A percentile compares a stretch with the other conserved stretches of the same genome.
Evolutionary conservation across 2,329 filamentous ascomycete species (phyloP).

Genomic region (Clarireedia homoeocarpa): DNA sequence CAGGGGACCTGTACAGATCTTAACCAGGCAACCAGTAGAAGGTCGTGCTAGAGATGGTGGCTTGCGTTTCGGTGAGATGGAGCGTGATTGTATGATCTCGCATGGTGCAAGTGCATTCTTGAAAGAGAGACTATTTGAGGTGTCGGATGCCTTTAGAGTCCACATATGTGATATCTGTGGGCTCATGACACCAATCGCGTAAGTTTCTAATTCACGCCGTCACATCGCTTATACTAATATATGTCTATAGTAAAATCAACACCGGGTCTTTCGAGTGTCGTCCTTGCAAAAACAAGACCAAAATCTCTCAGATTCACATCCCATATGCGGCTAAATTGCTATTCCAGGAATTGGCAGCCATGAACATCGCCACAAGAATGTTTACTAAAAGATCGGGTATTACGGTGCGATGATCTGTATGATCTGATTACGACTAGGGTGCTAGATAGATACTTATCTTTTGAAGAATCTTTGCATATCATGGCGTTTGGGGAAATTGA

Average conservation of each 20-base stretch:
- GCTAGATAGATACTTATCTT: constrained; percentile 3
- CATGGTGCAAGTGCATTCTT: constrained; percentile 94
- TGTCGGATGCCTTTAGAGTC: constrained; percentile 94
- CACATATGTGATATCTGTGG: constrained; percentile 98
- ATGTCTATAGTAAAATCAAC: constrained; percentile 64
- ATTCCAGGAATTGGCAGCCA: constrained; percentile 95
- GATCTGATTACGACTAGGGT: constrained; percentile 12
- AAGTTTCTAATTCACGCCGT: constrained; percentile 41
- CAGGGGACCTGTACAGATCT: constrained; percentile 90
- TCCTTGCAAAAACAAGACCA: constrained; percentile 98
- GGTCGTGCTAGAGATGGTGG: constrained; percentile 97
- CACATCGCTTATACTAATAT: constrained; percentile 29
- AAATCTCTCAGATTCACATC: constrained; percentile 95
- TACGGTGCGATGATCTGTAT: constrained; percentile 49
- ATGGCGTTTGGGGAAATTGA: constrained; percentile 25
- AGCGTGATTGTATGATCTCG: constrained; percentile 99
- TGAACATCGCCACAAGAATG: constrained; percentile 98
- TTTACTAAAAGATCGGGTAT: constrained; percentile 81
- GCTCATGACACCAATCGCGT: constrained; percentile 98
- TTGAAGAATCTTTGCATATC: constrained; percentile 22
- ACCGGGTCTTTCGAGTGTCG: constrained; percentile 96
- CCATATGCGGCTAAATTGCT: constrained; percentile 96
- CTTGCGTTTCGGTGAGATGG: constrained; percentile 99
- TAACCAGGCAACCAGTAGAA: constrained; percentile 95
- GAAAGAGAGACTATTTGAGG: constrained; percentile 95